phyloP scores from a whole-genome alignment of 116 monocot species.

The Cymodocea nodosa region DNA sequence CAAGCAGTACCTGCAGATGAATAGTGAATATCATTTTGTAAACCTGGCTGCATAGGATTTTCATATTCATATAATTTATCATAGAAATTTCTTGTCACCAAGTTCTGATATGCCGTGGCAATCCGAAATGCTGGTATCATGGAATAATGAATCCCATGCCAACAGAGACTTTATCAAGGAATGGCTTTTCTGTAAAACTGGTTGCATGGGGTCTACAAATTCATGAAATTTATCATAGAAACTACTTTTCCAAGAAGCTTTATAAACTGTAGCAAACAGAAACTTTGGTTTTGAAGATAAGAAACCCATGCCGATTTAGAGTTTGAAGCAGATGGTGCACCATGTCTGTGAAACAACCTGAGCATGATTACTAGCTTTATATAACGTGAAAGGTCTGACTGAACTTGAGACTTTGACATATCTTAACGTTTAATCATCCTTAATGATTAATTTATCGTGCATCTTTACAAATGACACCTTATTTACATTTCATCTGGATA shows the following conservation, averaged over 20 bases:
- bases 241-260: neutral
- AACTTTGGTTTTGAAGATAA: neutral
- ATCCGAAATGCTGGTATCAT: neutral
- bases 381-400: no score
- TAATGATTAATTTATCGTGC: no score
- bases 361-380: no score
- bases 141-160: neutral
- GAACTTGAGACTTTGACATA: no score
- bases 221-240: neutral
- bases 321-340: no score
- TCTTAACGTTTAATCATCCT: no score
- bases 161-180: no score
- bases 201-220: neutral
- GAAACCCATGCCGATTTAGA: neutral
- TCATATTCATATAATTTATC: neutral
- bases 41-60: neutral
- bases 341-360: neutral
- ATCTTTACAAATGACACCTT: no score
- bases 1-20: slow-evolving; percentile 3
- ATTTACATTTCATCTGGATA: no score
- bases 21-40: neutral
- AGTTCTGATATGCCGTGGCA: neutral
- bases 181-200: neutral
- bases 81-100: neutral
- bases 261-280: neutral